Base-by-base conservation (phyloP, 306 rosid species). In the Rosa persica region DNA sequence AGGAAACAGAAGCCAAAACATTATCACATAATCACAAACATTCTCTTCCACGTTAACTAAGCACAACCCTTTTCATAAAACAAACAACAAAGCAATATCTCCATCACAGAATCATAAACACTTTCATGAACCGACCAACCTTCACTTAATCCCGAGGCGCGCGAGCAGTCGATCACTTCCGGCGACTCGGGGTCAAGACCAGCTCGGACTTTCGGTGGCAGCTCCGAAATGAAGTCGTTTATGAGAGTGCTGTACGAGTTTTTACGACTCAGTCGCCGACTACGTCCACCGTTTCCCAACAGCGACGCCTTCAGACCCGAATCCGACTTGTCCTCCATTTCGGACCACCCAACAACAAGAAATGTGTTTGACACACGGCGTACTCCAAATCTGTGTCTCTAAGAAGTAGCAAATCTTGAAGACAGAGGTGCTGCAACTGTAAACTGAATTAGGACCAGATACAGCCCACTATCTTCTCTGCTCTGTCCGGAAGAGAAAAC, bases 231-330 rank as follows among this genome's bases (percentile, higher is more conserved):
- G 78, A 88, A 88, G 76, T 85, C 89, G 20, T 54, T 76, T 73
- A 84, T 70, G 66, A 88, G 85, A 1, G 85, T 76, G 85, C 74
- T 77, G 43, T 81, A 85, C 11, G 91, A 88, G 87, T 83, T 64
- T 36, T 60, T 70, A 15, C 89, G 89, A 51, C 73, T 67, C 19
- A 85, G 80, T 20, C 75, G 79, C 38, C 83, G 72, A 25, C 44
- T 67, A n/a, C 80, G 77, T 9, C 74, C 61, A 1, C 43, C 81
- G 72, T 5, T 49, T 17, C 38, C 82, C 23, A 87, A 8, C 25
- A 88, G 69, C 79, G 86, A 67, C n/a, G 82, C 1, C 22, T 79
- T 83, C 15, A 49, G 78, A 40, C 30, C 66, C 52, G 55, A 67
- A 61, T 60, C 82, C 72, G 80, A 78, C 19, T 70, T 36, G 11